Conservation (phyloP, 371 early-diverging fungal species). For the Mortierella sp. region DNA sequence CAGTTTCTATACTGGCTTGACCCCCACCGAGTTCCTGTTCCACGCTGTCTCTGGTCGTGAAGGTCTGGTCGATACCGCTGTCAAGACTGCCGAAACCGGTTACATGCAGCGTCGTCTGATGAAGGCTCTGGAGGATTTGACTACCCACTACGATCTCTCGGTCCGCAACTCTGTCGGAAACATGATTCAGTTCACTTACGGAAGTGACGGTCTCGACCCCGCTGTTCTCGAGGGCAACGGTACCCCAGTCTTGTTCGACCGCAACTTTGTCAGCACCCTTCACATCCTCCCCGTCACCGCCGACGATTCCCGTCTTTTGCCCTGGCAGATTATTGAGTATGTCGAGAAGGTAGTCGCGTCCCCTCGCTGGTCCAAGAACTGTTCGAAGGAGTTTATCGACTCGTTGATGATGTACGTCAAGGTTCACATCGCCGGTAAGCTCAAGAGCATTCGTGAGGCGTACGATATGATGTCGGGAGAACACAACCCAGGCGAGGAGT, state of each 20-base stretch:
- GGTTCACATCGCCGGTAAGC: slow-evolving; percentile 67
- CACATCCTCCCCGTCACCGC: slow-evolving; percentile 52
- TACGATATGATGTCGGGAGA: slow-evolving; percentile 69
- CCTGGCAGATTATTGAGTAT: slow-evolving; percentile 79
- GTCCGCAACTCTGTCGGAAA: slow-evolving; percentile 96
- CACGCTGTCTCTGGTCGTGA: slow-evolving; percentile 99
- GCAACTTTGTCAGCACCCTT: slow-evolving; percentile 81
- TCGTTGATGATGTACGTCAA: slow-evolving; percentile 67
- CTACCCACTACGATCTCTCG: slow-evolving; percentile 95
- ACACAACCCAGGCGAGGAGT: slow-evolving; percentile 72
- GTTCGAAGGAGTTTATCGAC: slow-evolving; percentile 78
- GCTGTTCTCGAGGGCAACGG: slow-evolving; percentile 95
- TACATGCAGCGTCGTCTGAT: slow-evolving; percentile 99
- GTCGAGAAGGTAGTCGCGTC: slow-evolving; percentile 64
- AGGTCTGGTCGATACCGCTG: slow-evolving; percentile 99
- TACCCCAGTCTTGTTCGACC: slow-evolving; percentile 90
- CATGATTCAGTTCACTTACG: slow-evolving; percentile 98
- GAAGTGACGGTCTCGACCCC: slow-evolving; percentile 99
- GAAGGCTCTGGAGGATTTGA: slow-evolving; percentile 99
- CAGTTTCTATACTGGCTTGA: slow-evolving; percentile 97
- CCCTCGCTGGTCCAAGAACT: slow-evolving; percentile 71
- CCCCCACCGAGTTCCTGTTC: slow-evolving; percentile 98
- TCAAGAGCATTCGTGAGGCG: slow-evolving; percentile 63
- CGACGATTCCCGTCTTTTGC: slow-evolving; percentile 65
- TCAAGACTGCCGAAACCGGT: slow-evolving; percentile 99